Base-by-base conservation (phyloP, 2,329 filamentous ascomycete genomes). In the Colletotrichum sp. region DNA sequence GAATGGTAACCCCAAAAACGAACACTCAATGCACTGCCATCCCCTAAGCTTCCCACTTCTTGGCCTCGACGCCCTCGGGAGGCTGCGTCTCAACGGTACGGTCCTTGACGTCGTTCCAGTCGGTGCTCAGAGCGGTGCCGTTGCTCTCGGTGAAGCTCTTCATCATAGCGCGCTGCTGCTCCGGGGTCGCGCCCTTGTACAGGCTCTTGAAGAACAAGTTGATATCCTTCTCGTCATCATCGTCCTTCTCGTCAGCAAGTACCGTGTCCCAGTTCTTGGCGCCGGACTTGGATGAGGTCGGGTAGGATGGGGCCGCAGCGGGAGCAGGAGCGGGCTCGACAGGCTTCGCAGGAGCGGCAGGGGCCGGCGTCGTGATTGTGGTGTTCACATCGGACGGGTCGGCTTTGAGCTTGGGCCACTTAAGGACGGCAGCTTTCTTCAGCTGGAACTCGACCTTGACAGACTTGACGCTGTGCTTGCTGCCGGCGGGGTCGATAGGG, bases 71-170 rank as follows among this genome's bases (percentile, higher is more conserved):
- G 0, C 95, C 95, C 63, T 96, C 93, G 0, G 95, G 95, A 10
- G 95, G 94, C 44, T 88, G 85, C 0, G 93, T 94, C 82, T 95
- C 91, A 30, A 98, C 94, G 28, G 87, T 93, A 21, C 91, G 92
- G 78, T 89, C 90, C 67, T 92, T 91, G 24, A 98, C 96, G 77
- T 98, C 94, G 12, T 87, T 86, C 97, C 97, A 99, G 83, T 96
- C 95, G 0, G 97, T 99, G 84, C 95, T 98, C 66, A 99, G 87
- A 4, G 95, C 91, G 0, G 97, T 99, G 6, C 97, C 97, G 80
- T 98, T 97, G 84, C 96, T 98, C 88, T 99, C 96, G 16, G 92
- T 90, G 81, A 95, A 99, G 82, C 95, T 98, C 91, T 99, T 99
- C 92, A 98, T 95, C 97, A 99, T 99, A 10, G 97, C 97, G 3